phyloP scores from a whole-genome alignment of 768 basidiomycete species.

The Epithele typhae region DNA sequence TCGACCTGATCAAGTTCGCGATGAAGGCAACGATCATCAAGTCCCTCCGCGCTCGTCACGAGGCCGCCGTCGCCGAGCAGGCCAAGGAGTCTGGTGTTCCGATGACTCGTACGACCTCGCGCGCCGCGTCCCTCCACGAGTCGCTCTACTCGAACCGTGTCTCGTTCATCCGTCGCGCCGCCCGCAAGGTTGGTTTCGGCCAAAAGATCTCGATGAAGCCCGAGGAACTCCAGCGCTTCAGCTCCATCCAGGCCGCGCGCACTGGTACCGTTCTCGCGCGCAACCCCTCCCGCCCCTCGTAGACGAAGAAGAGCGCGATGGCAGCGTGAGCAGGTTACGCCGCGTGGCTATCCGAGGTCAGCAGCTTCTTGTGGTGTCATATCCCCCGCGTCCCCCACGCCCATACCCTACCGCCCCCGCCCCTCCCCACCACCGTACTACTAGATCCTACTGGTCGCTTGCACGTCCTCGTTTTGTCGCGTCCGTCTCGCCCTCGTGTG shows the following conservation, averaged over 20 bases:
- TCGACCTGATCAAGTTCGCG: slow-evolving; percentile 93
- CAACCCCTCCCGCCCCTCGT: slow-evolving; percentile 56
- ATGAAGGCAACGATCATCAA: slow-evolving; percentile 95
- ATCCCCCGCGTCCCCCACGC: slow-evolving; percentile 7
- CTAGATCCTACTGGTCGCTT: slow-evolving; percentile 9
- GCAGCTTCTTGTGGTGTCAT: slow-evolving; percentile 15
- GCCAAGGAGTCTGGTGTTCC: slow-evolving; percentile 54
- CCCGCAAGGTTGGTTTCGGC: slow-evolving; percentile 85
- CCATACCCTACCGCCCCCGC: slow-evolving; percentile 14
- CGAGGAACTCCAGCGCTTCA: slow-evolving; percentile 83
- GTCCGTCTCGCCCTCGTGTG: slow-evolving; percentile 6
- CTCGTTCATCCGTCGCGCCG: slow-evolving; percentile 85
- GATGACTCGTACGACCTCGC: slow-evolving; percentile 83
- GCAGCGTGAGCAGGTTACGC: slow-evolving; percentile 1
- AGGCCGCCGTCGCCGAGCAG: slow-evolving; percentile 32
- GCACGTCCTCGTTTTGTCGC: slow-evolving; percentile 15
- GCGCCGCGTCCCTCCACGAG: slow-evolving; percentile 86
- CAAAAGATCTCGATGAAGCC: slow-evolving; percentile 76
- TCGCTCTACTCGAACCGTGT: slow-evolving; percentile 95
- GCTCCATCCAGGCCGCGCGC: slow-evolving; percentile 76
- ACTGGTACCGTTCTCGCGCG: slow-evolving; percentile 76
- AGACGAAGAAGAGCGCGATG: slow-evolving; percentile 24
- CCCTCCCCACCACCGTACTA: slow-evolving; percentile 4
- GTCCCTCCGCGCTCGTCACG: slow-evolving; percentile 65
- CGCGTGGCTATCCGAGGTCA: slow-evolving; percentile 8